These are phyloP conservation scores for Thraustochytrium striatum DNA, from an alignment of 352 stramenopile species.

Conservation along the genomic window DNA sequence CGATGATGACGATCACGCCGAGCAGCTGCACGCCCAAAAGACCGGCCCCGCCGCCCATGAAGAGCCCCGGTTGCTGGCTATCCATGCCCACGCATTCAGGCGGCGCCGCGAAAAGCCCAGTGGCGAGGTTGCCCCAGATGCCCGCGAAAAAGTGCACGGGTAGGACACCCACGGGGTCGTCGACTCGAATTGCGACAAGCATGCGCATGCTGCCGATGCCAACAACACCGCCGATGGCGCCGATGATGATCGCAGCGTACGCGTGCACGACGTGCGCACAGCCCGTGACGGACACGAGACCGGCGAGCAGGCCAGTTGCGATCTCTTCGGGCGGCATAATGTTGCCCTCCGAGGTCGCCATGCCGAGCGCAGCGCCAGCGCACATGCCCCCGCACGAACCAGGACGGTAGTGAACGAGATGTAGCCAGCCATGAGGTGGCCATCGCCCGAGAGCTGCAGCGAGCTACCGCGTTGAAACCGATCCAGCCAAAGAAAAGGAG, in stretches of 20 bases:
- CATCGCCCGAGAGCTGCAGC: slow-evolving; percentile 4
- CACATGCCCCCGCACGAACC: neutral
- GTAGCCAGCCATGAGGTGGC: neutral
- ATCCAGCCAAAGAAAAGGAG: slow-evolving; percentile 44
- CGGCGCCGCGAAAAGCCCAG: slow-evolving; percentile 12
- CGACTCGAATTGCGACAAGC: slow-evolving; percentile 6
- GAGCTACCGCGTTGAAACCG: slow-evolving; percentile 45
- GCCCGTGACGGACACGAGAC: slow-evolving; percentile 32
- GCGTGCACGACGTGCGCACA: neutral
- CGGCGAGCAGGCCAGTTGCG: neutral
- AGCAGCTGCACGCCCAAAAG: slow-evolving; percentile 37
- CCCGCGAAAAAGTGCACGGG: slow-evolving; percentile 3
- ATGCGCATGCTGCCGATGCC: neutral
- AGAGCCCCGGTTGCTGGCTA: neutral
- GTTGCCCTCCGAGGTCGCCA: neutral
- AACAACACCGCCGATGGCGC: neutral
- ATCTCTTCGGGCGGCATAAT: neutral
- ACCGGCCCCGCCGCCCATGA: neutral
- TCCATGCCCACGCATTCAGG: neutral
- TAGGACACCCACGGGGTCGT: slow-evolving; percentile 39
- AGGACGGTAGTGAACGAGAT: slow-evolving; percentile 23
- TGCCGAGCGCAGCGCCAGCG: neutral
- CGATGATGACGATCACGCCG: neutral
- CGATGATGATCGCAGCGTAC: neutral
- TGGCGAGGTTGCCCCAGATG: neutral